A percentile compares a stretch with the other conserved stretches of the same genome.
Conservation (phyloP, 2,329 filamentous ascomycete species). For the Coniochaeta sp. region DNA sequence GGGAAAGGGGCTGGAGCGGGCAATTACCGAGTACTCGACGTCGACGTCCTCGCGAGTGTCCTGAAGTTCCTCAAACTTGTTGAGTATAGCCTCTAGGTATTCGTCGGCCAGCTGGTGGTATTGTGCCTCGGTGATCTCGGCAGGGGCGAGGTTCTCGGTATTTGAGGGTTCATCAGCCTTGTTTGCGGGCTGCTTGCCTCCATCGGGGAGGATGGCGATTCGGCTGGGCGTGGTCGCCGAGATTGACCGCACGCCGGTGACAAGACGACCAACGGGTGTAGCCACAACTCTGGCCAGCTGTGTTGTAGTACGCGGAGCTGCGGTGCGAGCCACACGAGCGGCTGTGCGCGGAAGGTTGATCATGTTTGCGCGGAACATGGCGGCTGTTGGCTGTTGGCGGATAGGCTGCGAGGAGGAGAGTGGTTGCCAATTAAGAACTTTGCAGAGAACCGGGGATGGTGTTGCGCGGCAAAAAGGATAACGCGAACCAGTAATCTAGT, state of each 20-base stretch:
- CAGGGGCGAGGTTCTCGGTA: slow-evolving; percentile 31
- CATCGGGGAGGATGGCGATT: slow-evolving; percentile 52
- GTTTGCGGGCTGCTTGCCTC: slow-evolving; percentile 27
- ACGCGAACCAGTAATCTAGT: neutral
- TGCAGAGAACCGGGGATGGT: too few relatives aligned
- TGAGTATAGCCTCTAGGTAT: slow-evolving; percentile 56
- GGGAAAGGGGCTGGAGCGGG: neutral
- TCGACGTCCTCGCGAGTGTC: slow-evolving; percentile 72
- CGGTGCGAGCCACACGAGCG: slow-evolving; percentile 22
- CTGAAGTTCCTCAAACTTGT: slow-evolving; percentile 62
- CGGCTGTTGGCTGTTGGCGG: neutral
- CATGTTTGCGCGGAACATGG: slow-evolving; percentile 13
- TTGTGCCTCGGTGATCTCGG: slow-evolving; percentile 58
- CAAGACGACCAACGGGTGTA: neutral
- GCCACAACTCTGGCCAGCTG: neutral
- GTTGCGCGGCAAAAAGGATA: neutral
- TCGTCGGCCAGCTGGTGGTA: slow-evolving; percentile 74
- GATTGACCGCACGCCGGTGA: slow-evolving; percentile 9
- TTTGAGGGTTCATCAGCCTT: slow-evolving; percentile 30
- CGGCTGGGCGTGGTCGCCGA: slow-evolving; percentile 29
- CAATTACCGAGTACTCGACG: slow-evolving; percentile 75
- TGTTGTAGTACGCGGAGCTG: neutral
- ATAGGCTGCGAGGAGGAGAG: slow-evolving; percentile 20
- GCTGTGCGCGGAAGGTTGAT: slow-evolving; percentile 29
- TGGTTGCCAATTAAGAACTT: neutral